phyloP scores from a whole-genome alignment of 768 basidiomycete genomes.

The Termitomyces sp. region DNA sequence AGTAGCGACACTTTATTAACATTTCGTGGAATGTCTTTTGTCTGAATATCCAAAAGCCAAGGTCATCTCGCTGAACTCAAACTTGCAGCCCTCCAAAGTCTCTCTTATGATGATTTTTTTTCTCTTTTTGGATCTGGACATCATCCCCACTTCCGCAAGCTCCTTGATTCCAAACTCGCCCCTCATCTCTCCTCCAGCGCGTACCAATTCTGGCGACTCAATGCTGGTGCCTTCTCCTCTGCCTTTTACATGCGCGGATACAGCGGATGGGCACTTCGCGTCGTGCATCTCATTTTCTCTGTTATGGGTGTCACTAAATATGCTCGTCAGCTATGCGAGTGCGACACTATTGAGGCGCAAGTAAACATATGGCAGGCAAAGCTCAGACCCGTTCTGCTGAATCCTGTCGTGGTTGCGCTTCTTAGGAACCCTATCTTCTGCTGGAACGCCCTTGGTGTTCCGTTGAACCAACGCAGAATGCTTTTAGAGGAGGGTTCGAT shows the following conservation, averaged over 20 bases:
- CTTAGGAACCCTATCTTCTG: conserved; percentile 51
- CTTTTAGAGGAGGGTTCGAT: conserved; percentile 44
- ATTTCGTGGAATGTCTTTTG: not conserved
- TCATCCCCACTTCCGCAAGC: conserved; percentile 49
- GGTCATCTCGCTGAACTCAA: conserved; percentile 77
- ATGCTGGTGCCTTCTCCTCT: conserved; percentile 41
- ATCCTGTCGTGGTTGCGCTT: conserved; percentile 49
- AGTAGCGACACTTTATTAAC: conserved; percentile 11
- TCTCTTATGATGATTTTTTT: conserved; percentile 59
- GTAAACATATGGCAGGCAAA: conserved; percentile 54
- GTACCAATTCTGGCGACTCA: conserved; percentile 73
- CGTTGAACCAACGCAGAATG: conserved; percentile 60
- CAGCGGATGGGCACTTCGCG: conserved; percentile 58
- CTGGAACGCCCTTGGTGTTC: conserved; percentile 79
- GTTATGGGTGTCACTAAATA: conserved; percentile 54
- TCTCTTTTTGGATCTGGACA: conserved; percentile 61
- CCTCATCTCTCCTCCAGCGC: conserved; percentile 67
- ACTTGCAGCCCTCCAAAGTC: conserved; percentile 53
- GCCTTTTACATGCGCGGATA: conserved; percentile 70
- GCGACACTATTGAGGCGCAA: conserved; percentile 51
- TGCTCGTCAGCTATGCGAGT: conserved; percentile 49
- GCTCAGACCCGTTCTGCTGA: conserved; percentile 56
- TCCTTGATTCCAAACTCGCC: conserved; percentile 56
- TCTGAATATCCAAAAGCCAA: conserved; percentile 35
- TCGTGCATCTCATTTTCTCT: conserved; percentile 51